phyloP scores from a whole-genome alignment of 306 rosid species.

The Dalbergia cultrata region DNA sequence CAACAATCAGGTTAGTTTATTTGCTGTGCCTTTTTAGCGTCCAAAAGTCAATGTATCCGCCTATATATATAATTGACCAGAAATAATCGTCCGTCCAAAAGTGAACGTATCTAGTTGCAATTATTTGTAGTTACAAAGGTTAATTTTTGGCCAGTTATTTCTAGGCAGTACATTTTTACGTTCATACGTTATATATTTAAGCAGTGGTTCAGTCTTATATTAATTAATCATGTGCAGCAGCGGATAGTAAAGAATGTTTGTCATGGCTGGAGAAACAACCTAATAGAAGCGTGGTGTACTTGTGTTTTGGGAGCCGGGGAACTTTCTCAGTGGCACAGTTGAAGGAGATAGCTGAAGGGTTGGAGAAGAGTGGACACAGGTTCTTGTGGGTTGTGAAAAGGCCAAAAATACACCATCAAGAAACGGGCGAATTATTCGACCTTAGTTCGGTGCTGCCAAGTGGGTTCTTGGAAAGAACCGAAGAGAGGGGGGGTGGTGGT shows the following conservation, averaged over 20 bases:
- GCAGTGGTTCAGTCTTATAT: too few species aligned
- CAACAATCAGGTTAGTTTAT: constrained; percentile 37
- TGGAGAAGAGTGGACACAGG: constrained; percentile 46
- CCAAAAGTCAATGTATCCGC: too few species aligned
- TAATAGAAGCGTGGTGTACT: constrained; percentile 43
- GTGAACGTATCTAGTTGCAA: too few species aligned
- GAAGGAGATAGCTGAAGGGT: constrained; percentile 46
- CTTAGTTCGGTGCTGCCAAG: constrained; percentile 31
- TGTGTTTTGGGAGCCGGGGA: constrained; percentile 56
- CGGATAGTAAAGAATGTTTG: constrained; percentile 22
- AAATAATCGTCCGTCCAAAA: too few species aligned
- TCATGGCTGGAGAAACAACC: constrained; percentile 51
- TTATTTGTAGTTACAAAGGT: too few species aligned
- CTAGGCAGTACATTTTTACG: too few species aligned
- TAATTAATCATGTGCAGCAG: neutral
- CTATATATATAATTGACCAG: too few species aligned
- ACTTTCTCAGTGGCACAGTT: constrained; percentile 38
- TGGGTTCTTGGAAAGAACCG: constrained; percentile 48
- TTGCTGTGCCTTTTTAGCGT: too few species aligned
- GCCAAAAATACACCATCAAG: neutral
- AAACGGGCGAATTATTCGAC: constrained; percentile 31
- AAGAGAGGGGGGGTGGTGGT: constrained; percentile 45
- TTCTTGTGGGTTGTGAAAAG: constrained; percentile 50
- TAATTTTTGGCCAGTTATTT: too few species aligned
- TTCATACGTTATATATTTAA: too few species aligned